Percentiles rank a stretch among this genome's conserved stretches.
Conservation (phyloP, 371 early-diverging fungal genomes). For the Mucor piriformis region DNA sequence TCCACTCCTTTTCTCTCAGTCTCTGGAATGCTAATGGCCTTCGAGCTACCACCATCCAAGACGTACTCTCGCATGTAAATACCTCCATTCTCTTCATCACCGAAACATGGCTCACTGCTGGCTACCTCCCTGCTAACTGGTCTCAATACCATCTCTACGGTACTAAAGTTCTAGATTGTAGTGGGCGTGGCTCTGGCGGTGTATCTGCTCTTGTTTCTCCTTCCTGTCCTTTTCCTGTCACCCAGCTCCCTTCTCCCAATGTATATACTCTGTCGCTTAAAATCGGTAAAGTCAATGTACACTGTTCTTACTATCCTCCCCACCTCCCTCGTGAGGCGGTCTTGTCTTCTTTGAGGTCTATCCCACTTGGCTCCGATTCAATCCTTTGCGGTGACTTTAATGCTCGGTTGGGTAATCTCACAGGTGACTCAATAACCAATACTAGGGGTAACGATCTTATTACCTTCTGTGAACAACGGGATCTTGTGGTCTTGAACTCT, state of each 20-base stretch:
- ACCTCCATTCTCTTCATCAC: too few species aligned
- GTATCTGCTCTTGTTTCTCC: too few species aligned
- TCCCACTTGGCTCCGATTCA: background rate
- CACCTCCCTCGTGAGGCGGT: background rate
- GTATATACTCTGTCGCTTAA: slow-evolving; percentile 3
- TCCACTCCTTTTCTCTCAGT: background rate
- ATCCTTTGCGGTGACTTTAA: too few species aligned
- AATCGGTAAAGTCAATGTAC: background rate
- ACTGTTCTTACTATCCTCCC: slow-evolving; percentile 6
- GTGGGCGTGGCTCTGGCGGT: background rate
- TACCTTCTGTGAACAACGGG: background rate
- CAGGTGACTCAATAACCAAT: slow-evolving; percentile 1
- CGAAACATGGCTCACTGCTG: slow-evolving; percentile 19
- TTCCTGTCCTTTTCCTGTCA: too few species aligned
- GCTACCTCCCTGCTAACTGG: slow-evolving; percentile 2
- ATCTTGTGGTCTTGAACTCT: background rate
- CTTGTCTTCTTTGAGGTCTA: background rate
- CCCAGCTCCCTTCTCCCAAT: too few species aligned
- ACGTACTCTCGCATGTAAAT: too few species aligned
- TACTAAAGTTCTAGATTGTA: background rate
- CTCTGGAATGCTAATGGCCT: slow-evolving; percentile 12
- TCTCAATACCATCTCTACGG: slow-evolving; percentile 1
- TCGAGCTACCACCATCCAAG: too few species aligned
- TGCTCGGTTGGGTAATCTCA: slow-evolving; percentile 1
- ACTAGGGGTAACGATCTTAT: background rate